A percentile compares a stretch with the other conserved stretches of the same genome.
Evolutionary conservation across 306 rosid species (phyloP).

Genomic region (Coriaria nepalensis): DNA sequence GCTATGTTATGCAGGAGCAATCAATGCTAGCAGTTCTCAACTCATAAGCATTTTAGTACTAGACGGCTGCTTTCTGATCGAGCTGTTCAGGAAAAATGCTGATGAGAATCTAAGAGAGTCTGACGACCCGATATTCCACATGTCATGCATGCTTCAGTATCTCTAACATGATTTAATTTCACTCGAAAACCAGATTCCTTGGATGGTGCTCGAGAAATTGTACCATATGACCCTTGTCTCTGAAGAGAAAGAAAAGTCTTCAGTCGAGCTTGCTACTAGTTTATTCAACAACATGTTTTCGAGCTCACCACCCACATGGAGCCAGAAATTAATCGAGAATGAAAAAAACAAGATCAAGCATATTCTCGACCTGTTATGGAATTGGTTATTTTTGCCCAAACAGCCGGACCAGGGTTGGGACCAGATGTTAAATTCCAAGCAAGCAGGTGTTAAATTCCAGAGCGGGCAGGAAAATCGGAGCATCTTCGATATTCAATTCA

Average conservation of each 20-base stretch:
- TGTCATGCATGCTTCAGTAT: conserved; percentile 5
- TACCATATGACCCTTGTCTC: not conserved
- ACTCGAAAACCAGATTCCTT: conserved; percentile 21
- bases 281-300: conserved; percentile 1
- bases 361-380: conserved; percentile 12
- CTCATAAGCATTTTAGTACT: conserved; percentile 14
- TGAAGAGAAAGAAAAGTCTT: not conserved
- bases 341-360: not conserved
- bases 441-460: conserved; percentile 7
- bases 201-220: conserved; percentile 15
- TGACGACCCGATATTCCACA: conserved; percentile 8
- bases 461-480: not conserved
- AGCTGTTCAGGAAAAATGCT: conserved; percentile 11
- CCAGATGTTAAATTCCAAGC: no score
- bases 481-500: conserved; percentile 6
- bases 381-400: not conserved
- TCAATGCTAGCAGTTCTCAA: not conserved
- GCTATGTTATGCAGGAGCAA: not conserved
- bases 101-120: not conserved
- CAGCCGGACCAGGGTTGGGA: no score
- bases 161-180: conserved; percentile 11
- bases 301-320: not conserved
- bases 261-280: not conserved
- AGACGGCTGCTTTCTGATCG: conserved; percentile 24
- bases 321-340: no score